phyloP scores from a whole-genome alignment of 192 early-diverging fungal genomes.

The Coemansia sp. region DNA sequence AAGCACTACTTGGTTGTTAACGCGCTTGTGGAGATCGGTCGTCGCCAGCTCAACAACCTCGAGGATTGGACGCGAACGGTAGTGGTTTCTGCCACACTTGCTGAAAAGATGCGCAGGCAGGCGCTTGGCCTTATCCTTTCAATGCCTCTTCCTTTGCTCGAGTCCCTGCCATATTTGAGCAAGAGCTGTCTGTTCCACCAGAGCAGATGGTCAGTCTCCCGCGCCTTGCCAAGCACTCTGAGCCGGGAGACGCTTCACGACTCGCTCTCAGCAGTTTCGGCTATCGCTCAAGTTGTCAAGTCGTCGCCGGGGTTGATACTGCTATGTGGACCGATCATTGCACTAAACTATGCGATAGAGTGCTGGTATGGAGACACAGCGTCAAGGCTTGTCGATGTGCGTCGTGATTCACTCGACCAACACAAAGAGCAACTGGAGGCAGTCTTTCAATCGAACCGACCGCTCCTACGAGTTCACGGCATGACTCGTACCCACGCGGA shows the following conservation, averaged over 20 bases:
- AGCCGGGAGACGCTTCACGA: neutral
- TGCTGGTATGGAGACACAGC: neutral
- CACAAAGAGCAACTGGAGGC: neutral
- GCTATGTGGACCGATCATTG: constrained; percentile 1
- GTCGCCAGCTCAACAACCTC: constrained; percentile 6
- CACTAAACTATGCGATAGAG: neutral
- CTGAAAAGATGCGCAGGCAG: neutral
- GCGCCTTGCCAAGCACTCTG: neutral
- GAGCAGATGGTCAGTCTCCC: neutral
- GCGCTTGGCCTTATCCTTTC: neutral
- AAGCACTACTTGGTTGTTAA: constrained; percentile 22
- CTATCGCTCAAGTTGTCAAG: constrained; percentile 8
- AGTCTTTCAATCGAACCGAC: neutral
- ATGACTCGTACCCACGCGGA: neutral
- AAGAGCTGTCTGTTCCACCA: neutral
- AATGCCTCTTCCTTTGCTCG: constrained; percentile 14
- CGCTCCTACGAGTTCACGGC: constrained; percentile 14
- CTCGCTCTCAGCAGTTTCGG: neutral
- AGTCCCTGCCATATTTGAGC: neutral
- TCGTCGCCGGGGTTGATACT: neutral
- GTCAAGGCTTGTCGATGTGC: neutral
- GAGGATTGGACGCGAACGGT: neutral
- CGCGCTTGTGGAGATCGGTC: constrained; percentile 9
- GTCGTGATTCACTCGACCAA: neutral
- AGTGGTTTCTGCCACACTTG: constrained; percentile 6